phyloP scores from a whole-genome alignment of 139 green algal genomes.

The Chlamydomonas sp. region DNA sequence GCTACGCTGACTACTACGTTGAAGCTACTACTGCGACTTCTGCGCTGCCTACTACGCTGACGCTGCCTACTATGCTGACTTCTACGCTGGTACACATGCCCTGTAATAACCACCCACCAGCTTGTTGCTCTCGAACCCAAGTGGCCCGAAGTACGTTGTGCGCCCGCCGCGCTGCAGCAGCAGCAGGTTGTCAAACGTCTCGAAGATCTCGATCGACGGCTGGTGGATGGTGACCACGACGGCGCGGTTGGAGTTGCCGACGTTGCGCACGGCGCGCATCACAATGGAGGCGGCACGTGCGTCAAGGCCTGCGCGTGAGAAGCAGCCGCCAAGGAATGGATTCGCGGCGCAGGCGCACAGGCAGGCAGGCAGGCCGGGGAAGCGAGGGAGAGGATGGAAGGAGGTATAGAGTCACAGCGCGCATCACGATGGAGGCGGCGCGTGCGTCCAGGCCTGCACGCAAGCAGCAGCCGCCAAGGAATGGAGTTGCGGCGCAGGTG shows the following conservation, averaged over 20 bases:
- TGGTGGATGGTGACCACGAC: constrained; percentile 92
- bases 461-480: neutral
- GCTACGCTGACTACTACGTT: too few species aligned
- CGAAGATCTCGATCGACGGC: constrained; percentile 64
- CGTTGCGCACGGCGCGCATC: constrained; percentile 75
- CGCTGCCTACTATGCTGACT: too few species aligned
- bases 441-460: constrained; percentile 69
- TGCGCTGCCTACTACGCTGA: too few species aligned
- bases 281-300: constrained; percentile 76
- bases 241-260: constrained; percentile 60
- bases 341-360: too few species aligned
- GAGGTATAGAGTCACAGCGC: too few species aligned
- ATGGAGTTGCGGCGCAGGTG: too few species aligned
- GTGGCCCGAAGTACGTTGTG: constrained; percentile 66
- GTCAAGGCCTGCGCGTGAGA: constrained; percentile 59
- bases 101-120: constrained; percentile 66
- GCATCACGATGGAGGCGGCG: constrained; percentile 81
- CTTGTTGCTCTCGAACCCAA: constrained; percentile 46
- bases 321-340: too few species aligned
- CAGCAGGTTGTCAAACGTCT: constrained; percentile 63
- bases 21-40: too few species aligned
- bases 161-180: constrained; percentile 62
- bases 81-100: constrained; percentile 9
- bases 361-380: too few species aligned
- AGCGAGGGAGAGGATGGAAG: too few species aligned